Conservation (phyloP, 768 basidiomycete genomes). For the Russula olivacea region DNA sequence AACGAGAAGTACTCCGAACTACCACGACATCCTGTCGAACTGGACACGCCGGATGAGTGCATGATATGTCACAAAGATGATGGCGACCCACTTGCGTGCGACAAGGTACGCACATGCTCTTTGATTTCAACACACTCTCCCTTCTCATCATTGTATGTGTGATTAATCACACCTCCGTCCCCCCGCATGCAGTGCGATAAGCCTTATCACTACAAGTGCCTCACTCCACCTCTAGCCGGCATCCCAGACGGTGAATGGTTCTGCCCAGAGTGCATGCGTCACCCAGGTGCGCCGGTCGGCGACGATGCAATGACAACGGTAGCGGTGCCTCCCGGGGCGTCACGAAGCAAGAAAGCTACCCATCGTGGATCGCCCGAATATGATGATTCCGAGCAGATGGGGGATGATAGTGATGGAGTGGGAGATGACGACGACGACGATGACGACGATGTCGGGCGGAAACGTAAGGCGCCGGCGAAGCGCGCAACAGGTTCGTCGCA, state of each 20-base stretch:
- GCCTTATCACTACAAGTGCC: conserved; percentile 80
- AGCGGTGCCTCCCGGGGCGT: neutral
- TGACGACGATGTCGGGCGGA: conserved; percentile 28
- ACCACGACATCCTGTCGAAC: conserved; percentile 71
- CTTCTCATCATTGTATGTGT: conserved; percentile 11
- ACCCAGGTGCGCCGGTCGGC: conserved; percentile 47
- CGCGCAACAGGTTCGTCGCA: conserved; percentile 35
- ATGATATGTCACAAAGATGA: conserved; percentile 64
- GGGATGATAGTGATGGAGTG: conserved; percentile 22
- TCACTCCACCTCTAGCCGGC: conserved; percentile 65
- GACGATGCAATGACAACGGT: neutral
- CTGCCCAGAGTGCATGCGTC: conserved; percentile 65
- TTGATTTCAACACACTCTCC: neutral
- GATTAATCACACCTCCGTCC: conserved; percentile 1
- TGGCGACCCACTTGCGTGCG: conserved; percentile 81
- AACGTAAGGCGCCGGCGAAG: conserved; percentile 43
- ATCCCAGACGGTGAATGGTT: conserved; percentile 93
- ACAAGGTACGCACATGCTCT: conserved; percentile 52
- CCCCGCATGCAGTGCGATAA: conserved; percentile 65
- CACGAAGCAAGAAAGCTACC: conserved; percentile 4
- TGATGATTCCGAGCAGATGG: conserved; percentile 10
- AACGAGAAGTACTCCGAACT: conserved; percentile 70
- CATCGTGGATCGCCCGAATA: neutral
- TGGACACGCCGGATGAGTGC: conserved; percentile 63
- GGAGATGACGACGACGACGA: conserved; percentile 21